Percentiles rank a stretch among this genome's conserved stretches.
phyloP scores from a whole-genome alignment of 495 filamentous ascomycete species.

The Hyaloscypha finlandica region DNA sequence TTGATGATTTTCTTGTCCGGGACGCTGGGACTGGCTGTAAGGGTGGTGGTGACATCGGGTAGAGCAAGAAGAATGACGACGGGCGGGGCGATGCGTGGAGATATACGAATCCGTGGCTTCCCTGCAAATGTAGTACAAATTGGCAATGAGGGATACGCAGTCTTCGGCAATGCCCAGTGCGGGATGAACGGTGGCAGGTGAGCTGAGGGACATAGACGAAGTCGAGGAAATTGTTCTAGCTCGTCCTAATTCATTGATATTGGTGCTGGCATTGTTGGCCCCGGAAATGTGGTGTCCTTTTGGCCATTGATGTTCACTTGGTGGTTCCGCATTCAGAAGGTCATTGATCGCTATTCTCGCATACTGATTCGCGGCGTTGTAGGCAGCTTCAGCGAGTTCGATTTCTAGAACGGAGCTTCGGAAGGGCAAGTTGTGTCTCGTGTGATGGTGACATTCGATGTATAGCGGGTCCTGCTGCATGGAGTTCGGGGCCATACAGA shows the following conservation, averaged over 20 bases:
- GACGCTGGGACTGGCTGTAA: not conserved
- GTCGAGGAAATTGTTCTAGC: not conserved
- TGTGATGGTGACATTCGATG: not conserved
- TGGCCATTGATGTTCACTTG: not conserved
- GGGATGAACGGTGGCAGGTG: conserved; percentile 5
- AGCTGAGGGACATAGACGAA: not conserved
- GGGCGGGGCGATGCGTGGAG: not conserved
- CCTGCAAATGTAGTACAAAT: conserved; percentile 23
- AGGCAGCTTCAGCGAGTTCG: not conserved
- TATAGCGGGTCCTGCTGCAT: not conserved
- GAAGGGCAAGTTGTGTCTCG: not conserved
- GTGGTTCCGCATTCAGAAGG: not conserved
- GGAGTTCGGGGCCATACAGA: not conserved
- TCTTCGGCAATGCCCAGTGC: conserved; percentile 2
- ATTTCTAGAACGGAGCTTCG: not conserved
- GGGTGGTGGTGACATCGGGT: not conserved
- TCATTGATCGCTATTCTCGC: not conserved
- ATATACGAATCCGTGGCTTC: conserved; percentile 18
- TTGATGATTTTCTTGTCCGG: too few relatives aligned
- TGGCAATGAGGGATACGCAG: conserved; percentile 15
- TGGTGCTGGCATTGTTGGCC: not conserved
- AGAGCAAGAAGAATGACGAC: conserved; percentile 1
- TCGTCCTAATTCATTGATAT: not conserved
- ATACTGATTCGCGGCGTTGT: not conserved
- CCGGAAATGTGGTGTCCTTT: not conserved